These are phyloP conservation scores for Xanthoconium stramineum DNA, from an alignment of 768 basidiomycete species.

Conservation along the genomic window DNA sequence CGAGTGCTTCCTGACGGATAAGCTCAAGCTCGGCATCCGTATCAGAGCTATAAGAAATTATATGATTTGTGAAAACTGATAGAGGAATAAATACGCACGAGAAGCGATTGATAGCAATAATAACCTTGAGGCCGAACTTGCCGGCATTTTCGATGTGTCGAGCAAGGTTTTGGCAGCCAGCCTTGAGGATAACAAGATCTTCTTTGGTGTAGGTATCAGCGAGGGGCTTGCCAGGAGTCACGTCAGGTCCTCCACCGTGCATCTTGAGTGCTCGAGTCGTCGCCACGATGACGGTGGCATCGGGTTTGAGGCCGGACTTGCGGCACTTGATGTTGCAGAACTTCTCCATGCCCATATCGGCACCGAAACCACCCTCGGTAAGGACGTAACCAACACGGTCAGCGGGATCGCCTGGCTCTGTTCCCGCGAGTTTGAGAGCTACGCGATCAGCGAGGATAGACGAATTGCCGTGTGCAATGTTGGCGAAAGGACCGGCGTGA, in stretches of 20 bases:
- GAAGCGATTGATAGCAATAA: constrained; percentile 95
- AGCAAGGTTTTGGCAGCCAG: constrained; percentile 89
- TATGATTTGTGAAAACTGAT: not conserved
- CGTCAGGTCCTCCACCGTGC: constrained; percentile 98
- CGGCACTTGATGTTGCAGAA: constrained; percentile 99
- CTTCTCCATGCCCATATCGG: constrained; percentile 99
- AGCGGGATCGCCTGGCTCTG: constrained; percentile 82
- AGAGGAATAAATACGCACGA: constrained; percentile 52
- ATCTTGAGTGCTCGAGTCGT: constrained; percentile 98
- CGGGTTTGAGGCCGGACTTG: constrained; percentile 85
- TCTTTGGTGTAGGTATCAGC: constrained; percentile 94
- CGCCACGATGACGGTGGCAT: constrained; percentile 94
- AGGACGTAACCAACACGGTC: constrained; percentile 90
- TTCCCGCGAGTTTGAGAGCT: constrained; percentile 94
- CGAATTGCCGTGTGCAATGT: constrained; percentile 98
- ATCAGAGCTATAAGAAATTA: constrained; percentile 59
- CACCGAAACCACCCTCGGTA: constrained; percentile 98
- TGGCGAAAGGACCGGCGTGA: constrained; percentile 97
- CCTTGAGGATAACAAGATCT: constrained; percentile 82
- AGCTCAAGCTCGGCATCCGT: constrained; percentile 86
- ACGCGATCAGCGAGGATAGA: constrained; percentile 98
- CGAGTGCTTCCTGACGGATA: constrained; percentile 73
- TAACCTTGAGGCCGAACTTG: constrained; percentile 95
- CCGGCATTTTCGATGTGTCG: constrained; percentile 93
- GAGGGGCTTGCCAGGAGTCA: constrained; percentile 91